Evolutionary conservation across 768 basidiomycete genomes (phyloP), one percentile per base, ranked within the genome.

Genomic region (Wakefieldia striispora): DNA sequence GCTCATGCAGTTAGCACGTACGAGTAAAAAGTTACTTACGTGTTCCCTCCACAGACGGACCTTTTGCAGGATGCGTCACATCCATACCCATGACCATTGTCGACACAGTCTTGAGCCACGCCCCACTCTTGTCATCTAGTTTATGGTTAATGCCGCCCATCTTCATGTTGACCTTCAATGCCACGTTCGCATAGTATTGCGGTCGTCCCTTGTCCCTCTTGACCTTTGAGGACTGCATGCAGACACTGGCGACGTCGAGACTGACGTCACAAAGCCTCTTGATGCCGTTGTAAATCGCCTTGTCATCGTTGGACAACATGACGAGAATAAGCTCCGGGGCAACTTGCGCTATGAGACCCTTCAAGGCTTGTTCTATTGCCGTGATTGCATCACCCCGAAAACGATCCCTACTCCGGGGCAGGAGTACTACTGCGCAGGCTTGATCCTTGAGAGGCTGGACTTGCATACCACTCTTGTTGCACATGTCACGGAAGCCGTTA

Each of bases 41-140:
- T 3, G 77, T 73, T 29, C 78, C 77, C 35, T 63, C 69, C 50
- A 78, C 73, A 47, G 84, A 84, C 1, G 80, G 77, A 5, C 80
- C 82, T 8, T 81, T 83, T 6, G 88, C 42, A 2, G 61, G 87
- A 67, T 92, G 90, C 0, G 87, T 91, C 24, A 88, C 86, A 27
- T 80, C 80, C 71, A 79, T 75, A 21, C 80, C 80, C 19, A 81
- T 75, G 39, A 82, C 54, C 75, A 81, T 82, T 11, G 80, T 82
- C 23, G 75, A 60, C 40, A 63, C 66, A 29, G 62, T 49, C 51
- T 58, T 62, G 19, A 81, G 68, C 75, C 74, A 79, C 14, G 17
- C 43, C 27, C 71, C 67, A 49, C 69, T 72, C 13, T 56, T 54
- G 14, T 63, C 60, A 35, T 76, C 76, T 47, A 81, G 55, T 20